Base-by-base conservation (phyloP, 2,329 filamentous ascomycete species). In the Graphilbum ipis-grandicollis region DNA sequence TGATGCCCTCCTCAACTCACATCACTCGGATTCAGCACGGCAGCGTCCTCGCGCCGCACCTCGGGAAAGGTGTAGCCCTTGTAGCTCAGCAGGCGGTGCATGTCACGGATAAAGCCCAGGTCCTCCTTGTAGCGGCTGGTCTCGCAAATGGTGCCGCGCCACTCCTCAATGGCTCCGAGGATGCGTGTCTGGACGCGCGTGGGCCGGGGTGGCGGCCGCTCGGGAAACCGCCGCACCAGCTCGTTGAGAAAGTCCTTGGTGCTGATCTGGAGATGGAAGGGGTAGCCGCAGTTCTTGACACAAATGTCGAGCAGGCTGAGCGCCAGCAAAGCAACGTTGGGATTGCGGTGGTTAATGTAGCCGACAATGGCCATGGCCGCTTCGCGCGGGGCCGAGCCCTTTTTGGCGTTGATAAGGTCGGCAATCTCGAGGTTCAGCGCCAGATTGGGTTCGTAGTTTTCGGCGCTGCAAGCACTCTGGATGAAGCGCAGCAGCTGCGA, bases 201-300 rank as follows among this genome's bases (percentile, higher is more conserved):
- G 31, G 84, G 66, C 42, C 90, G 80, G 42, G 90, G 68, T 2
- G 88, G 85, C 33, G 90, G 90, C 19, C 88, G 72, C 60, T 98
- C 90, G 34, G 90, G 90, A 51, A 98, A 98, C 46, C 90, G 74
- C 47, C 90, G 77, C 43, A 98, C 90, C 41, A 98, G 75, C 63
- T 98, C 90, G 60, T 98, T 98, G 49, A 98, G 75, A 50, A 98
- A 98, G 52, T 98, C 90, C 57, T 98, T 98, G 47, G 90, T 96
- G 57, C 82, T 86, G 54, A 98, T 94, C 59, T 98, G 90, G 40
- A 98, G 75, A 53, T 98, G 90, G 58, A 98, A 98, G 1, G 90
- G 86, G 55, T 98, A 98, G 49, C 90, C 90, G 68, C 90, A 98
- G 62, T 98, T 98, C 66, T 98, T 98, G 58, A 96, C 90, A 58